Percentiles rank a stretch among this genome's conserved stretches.
phyloP scores from a whole-genome alignment of 768 basidiomycete species.

The Suillus tomentosus region DNA sequence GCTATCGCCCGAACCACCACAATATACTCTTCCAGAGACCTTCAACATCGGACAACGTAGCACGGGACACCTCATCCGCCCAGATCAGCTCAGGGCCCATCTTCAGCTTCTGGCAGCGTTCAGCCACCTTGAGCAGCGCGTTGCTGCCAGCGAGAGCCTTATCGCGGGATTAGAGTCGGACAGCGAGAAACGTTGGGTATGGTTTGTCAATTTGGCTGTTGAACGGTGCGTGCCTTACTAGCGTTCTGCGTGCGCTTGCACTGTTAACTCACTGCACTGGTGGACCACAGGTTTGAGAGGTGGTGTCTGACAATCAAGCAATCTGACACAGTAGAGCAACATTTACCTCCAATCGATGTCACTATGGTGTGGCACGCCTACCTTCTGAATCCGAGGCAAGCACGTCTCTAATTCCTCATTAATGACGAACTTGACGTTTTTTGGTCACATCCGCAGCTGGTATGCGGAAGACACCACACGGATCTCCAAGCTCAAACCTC shows the following conservation, averaged over 20 bases:
- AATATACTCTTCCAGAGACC: constrained; percentile 19
- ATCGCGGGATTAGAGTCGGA: constrained; percentile 25
- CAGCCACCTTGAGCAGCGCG: constrained; percentile 20
- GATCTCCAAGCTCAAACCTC: neutral
- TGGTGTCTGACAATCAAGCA: constrained; percentile 29
- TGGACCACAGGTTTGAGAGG: constrained; percentile 33
- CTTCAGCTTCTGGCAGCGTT: constrained; percentile 32
- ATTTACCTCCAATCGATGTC: constrained; percentile 39
- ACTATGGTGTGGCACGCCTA: constrained; percentile 45
- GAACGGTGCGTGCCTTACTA: constrained; percentile 30
- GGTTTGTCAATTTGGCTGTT: constrained; percentile 40
- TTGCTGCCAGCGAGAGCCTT: constrained; percentile 21
- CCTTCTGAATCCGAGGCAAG: constrained; percentile 40
- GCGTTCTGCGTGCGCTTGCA: neutral
- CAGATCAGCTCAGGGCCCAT: constrained; percentile 34
- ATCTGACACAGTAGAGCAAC: constrained; percentile 8
- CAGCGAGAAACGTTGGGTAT: constrained; percentile 34
- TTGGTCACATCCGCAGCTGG: constrained; percentile 19
- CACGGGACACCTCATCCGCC: constrained; percentile 20
- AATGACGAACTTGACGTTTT: neutral
- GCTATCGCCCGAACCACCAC: constrained; percentile 8
- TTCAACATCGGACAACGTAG: constrained; percentile 17
- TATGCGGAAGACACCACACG: constrained; percentile 25
- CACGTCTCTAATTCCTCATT: neutral
- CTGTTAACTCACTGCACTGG: neutral